A percentile compares a stretch with the other conserved stretches of the same genome.
phyloP scores from a whole-genome alignment of 2,329 filamentous ascomycete species.

The Daldinia sp. region DNA sequence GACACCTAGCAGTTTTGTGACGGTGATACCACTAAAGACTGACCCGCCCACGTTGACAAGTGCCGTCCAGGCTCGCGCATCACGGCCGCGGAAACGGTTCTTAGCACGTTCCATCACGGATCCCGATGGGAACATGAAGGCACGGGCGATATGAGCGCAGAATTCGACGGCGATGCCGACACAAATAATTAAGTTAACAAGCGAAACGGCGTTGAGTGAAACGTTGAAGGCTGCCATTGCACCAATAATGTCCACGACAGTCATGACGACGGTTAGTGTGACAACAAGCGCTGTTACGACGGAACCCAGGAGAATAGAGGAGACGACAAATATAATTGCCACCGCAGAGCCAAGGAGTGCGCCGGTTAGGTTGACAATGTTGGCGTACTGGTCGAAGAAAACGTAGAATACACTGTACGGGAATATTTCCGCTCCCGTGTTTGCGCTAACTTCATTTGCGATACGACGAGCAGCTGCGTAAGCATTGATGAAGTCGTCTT shows the following conservation, averaged over 20 bases:
- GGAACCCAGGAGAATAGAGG: slow-evolving; percentile 83
- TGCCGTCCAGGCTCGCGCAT: slow-evolving; percentile 90
- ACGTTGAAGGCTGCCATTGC: slow-evolving; percentile 91
- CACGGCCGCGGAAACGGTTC: slow-evolving; percentile 79
- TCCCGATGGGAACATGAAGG: slow-evolving; percentile 91
- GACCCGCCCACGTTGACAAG: slow-evolving; percentile 94
- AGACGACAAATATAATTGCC: slow-evolving; percentile 83
- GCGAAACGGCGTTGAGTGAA: slow-evolving; percentile 90
- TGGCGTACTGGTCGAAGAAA: slow-evolving; percentile 97
- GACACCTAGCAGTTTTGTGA: slow-evolving; percentile 94
- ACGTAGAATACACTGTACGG: slow-evolving; percentile 98
- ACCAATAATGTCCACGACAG: slow-evolving; percentile 90
- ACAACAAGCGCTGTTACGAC: slow-evolving; percentile 82
- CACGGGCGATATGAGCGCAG: slow-evolving; percentile 93
- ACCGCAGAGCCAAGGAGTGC: slow-evolving; percentile 84
- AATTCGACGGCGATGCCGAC: slow-evolving; percentile 97
- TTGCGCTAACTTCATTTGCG: slow-evolving; percentile 73
- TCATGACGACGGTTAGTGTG: slow-evolving; percentile 90
- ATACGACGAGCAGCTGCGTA: slow-evolving; percentile 92
- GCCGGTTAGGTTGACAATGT: slow-evolving; percentile 81
- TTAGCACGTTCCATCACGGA: slow-evolving; percentile 83
- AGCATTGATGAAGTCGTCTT: slow-evolving; percentile 90
- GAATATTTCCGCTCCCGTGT: slow-evolving; percentile 84
- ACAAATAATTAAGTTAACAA: slow-evolving; percentile 97
- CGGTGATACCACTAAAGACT: slow-evolving; percentile 94